A percentile compares a stretch with the other conserved stretches of the same genome.
These are phyloP conservation scores for Talaromyces ruber DNA, from an alignment of 495 filamentous ascomycete genomes.

Conservation along the genomic window DNA sequence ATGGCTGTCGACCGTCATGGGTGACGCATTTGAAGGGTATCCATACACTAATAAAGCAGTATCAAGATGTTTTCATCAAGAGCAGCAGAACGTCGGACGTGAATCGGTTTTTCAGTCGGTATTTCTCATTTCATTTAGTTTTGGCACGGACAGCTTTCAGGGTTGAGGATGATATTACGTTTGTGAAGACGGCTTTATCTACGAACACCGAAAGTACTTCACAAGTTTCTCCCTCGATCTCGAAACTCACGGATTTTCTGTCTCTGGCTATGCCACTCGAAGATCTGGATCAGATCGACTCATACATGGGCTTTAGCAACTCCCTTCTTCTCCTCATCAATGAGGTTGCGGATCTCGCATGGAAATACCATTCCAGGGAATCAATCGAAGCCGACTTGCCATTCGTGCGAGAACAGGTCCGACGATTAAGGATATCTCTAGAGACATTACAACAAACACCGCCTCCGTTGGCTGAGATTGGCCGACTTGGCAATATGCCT, in stretches of 20 bases:
- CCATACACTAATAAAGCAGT: conserved; percentile 12
- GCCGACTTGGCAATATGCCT: background rate
- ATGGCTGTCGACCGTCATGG: conserved; percentile 18
- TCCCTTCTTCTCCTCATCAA: conserved; percentile 16
- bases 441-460: conserved; percentile 11
- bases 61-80: conserved; percentile 4
- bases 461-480: conserved; percentile 4
- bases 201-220: background rate
- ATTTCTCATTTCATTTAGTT: conserved; percentile 18
- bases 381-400: background rate
- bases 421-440: conserved; percentile 4
- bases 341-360: conserved; percentile 14
- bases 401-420: conserved; percentile 3
- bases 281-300: conserved; percentile 13
- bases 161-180: conserved; percentile 4
- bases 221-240: background rate
- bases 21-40: conserved; percentile 19
- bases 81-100: conserved; percentile 12
- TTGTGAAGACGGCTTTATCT: background rate
- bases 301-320: conserved; percentile 19
- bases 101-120: conserved; percentile 16
- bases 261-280: conserved; percentile 6
- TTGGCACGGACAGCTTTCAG: conserved; percentile 16
- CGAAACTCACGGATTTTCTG: background rate
- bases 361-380: conserved; percentile 2